Evolutionary conservation across 345 rosid genomes (phyloP), one percentile per base, ranked within the genome.

Genomic region (Lumnitzera racemosa): DNA sequence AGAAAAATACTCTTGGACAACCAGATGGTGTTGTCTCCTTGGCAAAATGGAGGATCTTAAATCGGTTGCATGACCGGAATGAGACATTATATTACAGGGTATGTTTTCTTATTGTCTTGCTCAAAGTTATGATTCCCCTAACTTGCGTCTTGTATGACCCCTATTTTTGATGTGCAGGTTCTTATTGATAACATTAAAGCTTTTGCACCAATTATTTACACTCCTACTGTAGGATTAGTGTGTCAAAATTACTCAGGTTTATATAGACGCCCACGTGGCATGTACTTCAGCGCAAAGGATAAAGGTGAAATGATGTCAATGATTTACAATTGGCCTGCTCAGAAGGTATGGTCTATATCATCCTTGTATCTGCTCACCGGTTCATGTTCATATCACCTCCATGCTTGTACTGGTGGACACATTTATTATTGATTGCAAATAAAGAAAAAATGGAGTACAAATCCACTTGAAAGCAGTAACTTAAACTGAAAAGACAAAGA

Each of bases 281-380:
- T 94, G 99, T 94, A 94, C 78, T 94, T 94, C 75, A 88, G 99
- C 72, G 99, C 97, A 36, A 90, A 86, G 82, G 99, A 94, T 76
- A 94, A 90, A 64, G 97, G 99, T 68, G 96, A 94, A 78, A 94
- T 94, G 99, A 88, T 90, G 97, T 94, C 99, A 47, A 94, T 94
- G 99, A 90, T 94, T 48, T 90, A 90, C 65, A 94, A 90, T 60
- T 94, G 99, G 97, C 99, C 99, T 57, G 78, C 87, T 71, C 74
- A 81, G 0, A 69, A 78, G 91, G 96, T 85, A 76, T 58, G 13
- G 23, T 66, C 23, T 56, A n/a, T 36, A 1, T 36, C 10, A 9
- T 36, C 43, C 7, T 36, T 36, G 1, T 36, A 36, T 36, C 43
- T 36, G 43, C 43, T 36, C 43, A 36, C 7, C 10, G 10, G 43